Evolutionary conservation across 768 basidiomycete genomes (phyloP).

Genomic region (Amanita muscaria): DNA sequence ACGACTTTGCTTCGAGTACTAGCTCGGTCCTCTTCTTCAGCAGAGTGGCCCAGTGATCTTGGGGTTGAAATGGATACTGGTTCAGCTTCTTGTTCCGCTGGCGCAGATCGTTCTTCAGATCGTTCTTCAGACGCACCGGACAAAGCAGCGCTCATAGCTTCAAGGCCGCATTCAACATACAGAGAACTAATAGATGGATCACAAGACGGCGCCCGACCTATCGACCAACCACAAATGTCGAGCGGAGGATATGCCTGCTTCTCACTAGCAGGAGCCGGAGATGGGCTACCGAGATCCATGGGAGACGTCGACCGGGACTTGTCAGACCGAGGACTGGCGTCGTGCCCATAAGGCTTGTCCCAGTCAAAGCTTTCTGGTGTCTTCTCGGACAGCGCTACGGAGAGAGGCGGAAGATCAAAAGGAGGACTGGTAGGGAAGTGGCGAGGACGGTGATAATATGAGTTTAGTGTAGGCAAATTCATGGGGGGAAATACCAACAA

Average conservation of each 20-base stretch:
- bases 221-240: constrained; percentile 37
- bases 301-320: constrained; percentile 7
- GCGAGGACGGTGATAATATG: constrained; percentile 3
- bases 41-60: too few relatives aligned
- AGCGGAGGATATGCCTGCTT: constrained; percentile 10
- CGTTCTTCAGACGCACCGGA: too few relatives aligned
- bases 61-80: neutral
- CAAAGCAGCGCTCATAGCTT: too few relatives aligned
- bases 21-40: neutral
- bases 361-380: constrained; percentile 1
- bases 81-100: too few relatives aligned
- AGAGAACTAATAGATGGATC: constrained; percentile 4
- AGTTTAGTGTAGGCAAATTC: constrained; percentile 1
- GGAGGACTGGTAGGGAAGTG: constrained; percentile 7
- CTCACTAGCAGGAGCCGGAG: constrained; percentile 3
- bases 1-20: neutral
- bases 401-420: constrained; percentile 6
- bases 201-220: constrained; percentile 27
- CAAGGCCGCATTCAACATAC: constrained; percentile 6
- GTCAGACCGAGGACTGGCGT: neutral
- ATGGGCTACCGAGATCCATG: constrained; percentile 11
- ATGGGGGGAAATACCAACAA: constrained; percentile 9
- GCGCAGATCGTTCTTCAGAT: too few relatives aligned
- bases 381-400: neutral
- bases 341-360: constrained; percentile 1